Percentiles rank a stretch among this genome's conserved stretches.
phyloP scores from a whole-genome alignment of 768 basidiomycete genomes.

The Chalciporus piperatus region DNA sequence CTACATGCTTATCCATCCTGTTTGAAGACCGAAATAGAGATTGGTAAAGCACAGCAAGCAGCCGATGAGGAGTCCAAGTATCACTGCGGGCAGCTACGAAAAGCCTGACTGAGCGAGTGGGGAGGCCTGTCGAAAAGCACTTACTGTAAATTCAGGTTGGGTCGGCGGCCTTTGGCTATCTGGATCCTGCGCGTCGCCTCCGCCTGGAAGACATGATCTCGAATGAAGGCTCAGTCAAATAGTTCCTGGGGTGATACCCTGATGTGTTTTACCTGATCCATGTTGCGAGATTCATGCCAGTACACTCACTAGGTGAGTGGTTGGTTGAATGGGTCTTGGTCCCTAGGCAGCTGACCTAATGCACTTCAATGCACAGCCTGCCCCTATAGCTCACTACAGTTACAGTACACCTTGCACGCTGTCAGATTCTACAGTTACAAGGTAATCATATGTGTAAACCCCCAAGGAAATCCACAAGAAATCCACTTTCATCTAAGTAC shows the following conservation, averaged over 20 bases:
- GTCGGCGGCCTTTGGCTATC: constrained; percentile 1
- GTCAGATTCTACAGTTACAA: too few species aligned
- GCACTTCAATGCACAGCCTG: too few species aligned
- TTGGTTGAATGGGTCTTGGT: too few species aligned
- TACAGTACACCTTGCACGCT: too few species aligned
- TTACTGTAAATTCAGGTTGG: constrained; percentile 32
- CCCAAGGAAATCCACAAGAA: too few species aligned
- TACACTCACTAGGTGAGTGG: too few species aligned
- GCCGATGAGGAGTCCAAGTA: constrained; percentile 79
- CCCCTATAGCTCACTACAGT: too few species aligned
- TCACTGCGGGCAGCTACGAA: constrained; percentile 51
- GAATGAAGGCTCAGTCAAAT: neutral
- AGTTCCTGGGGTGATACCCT: neutral
- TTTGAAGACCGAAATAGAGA: constrained; percentile 82
- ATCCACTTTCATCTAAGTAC: too few species aligned
- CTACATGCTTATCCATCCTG: constrained; percentile 88
- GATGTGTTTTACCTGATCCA: constrained; percentile 23
- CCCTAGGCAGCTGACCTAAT: too few species aligned
- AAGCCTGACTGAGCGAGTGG: neutral
- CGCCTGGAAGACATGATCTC: constrained; percentile 7
- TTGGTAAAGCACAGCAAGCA: constrained; percentile 91
- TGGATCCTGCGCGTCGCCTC: neutral
- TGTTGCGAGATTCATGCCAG: constrained; percentile 13
- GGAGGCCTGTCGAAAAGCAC: neutral
- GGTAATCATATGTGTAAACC: too few species aligned